Evolutionary conservation across 2,329 filamentous ascomycete species (phyloP), one percentile per base, ranked within the genome.

Genomic region (Beauveria australis): DNA sequence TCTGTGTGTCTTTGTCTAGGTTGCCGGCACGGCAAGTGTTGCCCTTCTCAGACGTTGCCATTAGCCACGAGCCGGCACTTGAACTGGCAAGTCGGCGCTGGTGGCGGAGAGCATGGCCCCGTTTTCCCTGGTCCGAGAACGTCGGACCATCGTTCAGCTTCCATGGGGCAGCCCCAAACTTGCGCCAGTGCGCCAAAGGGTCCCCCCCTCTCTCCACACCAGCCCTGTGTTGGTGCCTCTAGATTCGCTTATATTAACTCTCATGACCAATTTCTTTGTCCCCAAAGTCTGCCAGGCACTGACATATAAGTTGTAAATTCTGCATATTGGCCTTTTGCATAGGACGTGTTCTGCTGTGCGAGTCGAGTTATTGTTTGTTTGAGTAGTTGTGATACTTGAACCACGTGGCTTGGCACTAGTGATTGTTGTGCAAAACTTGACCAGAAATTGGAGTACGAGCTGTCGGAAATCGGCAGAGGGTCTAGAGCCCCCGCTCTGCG

Each of bases 141-240:
- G 52, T 53, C 52, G 52, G 52, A 28, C 52, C 52, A 26, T 53
- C 16, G 37, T 53, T 53, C 52, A 53, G 52, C 52, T 53, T 12
- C 5, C 22, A 53, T 53, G 52, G 52, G 37, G 37, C 28, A 9
- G 9, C 16, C 12, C 37, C 19, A 28, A 41, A 40, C 2, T 10
- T 43, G 51, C 22, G 28, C 37, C 22, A 40, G 37, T 24, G 37
- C 22, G 52, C 37, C 18, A 14, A n/a, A 52, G 30, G 7, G 30
- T 33, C 30, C 49, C 51, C 37, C 51, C 1, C 30, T 19, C 51
- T 33, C 12, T 10, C 51, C 22, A 26, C 19, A 33, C 9, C 10
- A 37, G 33, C 33, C 33, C 12, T 37, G 33, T 5, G 33, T 16
- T 37, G 33, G 10, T 41, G 18, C 22, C 52, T 53, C 24, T 43